A percentile compares a stretch with the other conserved stretches of the same genome.
Conservation (phyloP, 2,329 filamentous ascomycete genomes). For the Cladosporium sp. region DNA sequence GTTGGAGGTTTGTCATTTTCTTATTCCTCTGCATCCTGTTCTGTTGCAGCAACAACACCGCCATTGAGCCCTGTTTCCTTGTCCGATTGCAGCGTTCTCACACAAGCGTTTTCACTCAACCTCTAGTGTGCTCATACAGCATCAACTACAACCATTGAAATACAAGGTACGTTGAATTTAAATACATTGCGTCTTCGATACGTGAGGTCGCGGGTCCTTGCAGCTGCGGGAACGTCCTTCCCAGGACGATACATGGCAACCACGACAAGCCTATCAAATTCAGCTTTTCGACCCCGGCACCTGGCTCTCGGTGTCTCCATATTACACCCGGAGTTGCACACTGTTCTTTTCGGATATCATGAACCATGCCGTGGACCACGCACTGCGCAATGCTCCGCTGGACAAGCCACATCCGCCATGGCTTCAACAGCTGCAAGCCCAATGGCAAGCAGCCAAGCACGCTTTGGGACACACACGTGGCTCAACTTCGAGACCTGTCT, state of each 20-base stretch:
- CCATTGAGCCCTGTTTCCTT: not conserved
- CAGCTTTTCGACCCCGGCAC: not conserved
- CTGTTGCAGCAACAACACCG: not conserved
- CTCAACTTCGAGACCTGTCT: not conserved
- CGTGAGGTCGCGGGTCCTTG: not conserved
- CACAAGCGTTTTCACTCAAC: not conserved
- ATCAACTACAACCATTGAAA: not conserved
- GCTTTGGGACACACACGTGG: not conserved
- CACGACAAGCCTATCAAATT: not conserved
- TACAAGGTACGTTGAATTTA: not conserved
- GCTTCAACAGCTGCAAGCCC: slow-evolving; percentile 10
- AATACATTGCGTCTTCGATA: not conserved
- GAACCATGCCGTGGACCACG: not conserved
- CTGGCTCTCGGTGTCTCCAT: not conserved
- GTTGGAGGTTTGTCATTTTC: slow-evolving; percentile 13
- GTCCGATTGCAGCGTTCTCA: not conserved
- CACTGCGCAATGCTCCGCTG: slow-evolving; percentile 14
- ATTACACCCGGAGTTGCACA: not conserved
- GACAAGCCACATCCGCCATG: slow-evolving; percentile 13
- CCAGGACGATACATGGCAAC: not conserved
- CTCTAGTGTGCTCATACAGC: not conserved
- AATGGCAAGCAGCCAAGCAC: slow-evolving; percentile 11
- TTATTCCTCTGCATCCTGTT: not conserved
- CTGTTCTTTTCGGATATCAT: not conserved
- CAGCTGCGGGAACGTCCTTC: not conserved